Evolutionary conservation across 2,329 filamentous ascomycete genomes (phyloP), one percentile per base, ranked within the genome.

Genomic region (Penicillium paneum): DNA sequence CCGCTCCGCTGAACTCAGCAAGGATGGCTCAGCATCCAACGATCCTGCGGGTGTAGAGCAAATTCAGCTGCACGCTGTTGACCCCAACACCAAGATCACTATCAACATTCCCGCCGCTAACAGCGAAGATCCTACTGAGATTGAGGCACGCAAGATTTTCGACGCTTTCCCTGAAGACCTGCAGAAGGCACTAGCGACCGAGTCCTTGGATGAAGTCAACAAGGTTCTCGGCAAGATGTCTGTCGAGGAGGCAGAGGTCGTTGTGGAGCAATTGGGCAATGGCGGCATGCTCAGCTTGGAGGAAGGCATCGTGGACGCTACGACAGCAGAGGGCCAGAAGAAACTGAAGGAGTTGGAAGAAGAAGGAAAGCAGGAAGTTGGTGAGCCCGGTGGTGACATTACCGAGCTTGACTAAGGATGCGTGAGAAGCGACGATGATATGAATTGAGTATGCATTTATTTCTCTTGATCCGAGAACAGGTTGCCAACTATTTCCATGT

Each of bases 11-110:
- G 90, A 95, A 72, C 87, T 96, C 60, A 79, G 78, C 38, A 83
- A 83, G 59, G 80, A 88, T 63, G 74, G 79, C 54, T 76, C 80
- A 41, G 79, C 77, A 6, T 79, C 78, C 19, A 72, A 74, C 41
- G 78, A 78, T 8, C 75, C 75, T 2, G 83, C 81, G 24, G 90
- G 88, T 19, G 88, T 96, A 10, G 94, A 99, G 77, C 93, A 97
- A 74, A 99, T 99, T 64, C 95, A 99, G 75, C 82, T 99, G 43
- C 94, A 99, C 71, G 93, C 94, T 13, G 92, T 99, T 11, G 91
- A 97, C 72, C 93, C 93, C 0, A 89, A 88, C 44, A 97, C 93
- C 3, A 87, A 89, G 57, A 97, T 99, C 71, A 89, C 90, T 70
- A 97, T 97, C 73, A 83, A 77, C 51, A 87, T 96, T 36, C 93